These are phyloP conservation scores for Skeletonema grethae DNA, from an alignment of 108 stramenopile species.

Conservation along the genomic window DNA sequence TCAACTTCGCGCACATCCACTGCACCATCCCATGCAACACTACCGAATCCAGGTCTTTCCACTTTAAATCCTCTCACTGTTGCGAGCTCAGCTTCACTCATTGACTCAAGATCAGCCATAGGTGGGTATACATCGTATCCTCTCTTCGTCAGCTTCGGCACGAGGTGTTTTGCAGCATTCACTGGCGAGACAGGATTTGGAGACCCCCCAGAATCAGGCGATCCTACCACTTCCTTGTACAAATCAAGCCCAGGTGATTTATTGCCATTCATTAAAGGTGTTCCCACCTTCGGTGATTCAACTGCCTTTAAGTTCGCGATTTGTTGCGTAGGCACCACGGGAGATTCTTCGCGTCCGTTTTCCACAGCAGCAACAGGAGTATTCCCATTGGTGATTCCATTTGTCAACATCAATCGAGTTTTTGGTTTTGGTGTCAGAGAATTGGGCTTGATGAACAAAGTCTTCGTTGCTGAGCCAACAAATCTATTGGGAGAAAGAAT, in stretches of 20 bases:
- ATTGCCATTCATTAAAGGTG: conserved; percentile 8
- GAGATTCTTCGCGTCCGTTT: conserved; percentile 42
- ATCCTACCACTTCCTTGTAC: conserved; percentile 63
- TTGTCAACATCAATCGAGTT: conserved; percentile 53
- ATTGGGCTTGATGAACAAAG: conserved; percentile 60
- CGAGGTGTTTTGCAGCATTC: conserved; percentile 18
- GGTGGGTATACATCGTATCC: conserved; percentile 87
- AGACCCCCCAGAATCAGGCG: conserved; percentile 26
- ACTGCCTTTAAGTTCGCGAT: neutral
- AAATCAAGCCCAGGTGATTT: conserved; percentile 60
- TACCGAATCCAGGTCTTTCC: conserved; percentile 70
- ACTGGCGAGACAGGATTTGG: conserved; percentile 21
- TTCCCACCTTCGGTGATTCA: conserved; percentile 16
- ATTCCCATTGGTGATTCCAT: conserved; percentile 26
- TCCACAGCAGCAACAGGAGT: conserved; percentile 20
- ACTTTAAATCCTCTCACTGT: conserved; percentile 83
- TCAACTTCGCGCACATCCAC: conserved; percentile 90
- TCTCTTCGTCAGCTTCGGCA: conserved; percentile 76
- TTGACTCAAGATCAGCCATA: conserved; percentile 53
- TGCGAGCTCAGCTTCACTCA: conserved; percentile 90
- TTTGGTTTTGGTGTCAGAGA: conserved; percentile 64
- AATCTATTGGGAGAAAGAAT: conserved; percentile 62
- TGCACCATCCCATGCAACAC: conserved; percentile 91
- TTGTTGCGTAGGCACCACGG: conserved; percentile 15
- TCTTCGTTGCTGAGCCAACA: conserved; percentile 58